Conservation (phyloP, 1,284 basidiomycete genomes). For the Wallemia hederae region DNA sequence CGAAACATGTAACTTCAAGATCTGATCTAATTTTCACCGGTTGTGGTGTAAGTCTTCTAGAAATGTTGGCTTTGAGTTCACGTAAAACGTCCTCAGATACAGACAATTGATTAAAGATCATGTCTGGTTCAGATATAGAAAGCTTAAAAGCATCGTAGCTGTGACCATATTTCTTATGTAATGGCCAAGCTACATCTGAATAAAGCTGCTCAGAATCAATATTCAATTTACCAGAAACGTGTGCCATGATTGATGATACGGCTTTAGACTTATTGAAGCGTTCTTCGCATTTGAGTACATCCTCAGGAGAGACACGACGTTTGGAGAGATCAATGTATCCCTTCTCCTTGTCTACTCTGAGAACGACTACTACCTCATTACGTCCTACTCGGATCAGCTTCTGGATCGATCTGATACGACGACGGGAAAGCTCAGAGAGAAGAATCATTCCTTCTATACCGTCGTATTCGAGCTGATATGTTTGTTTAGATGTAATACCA, state of each 20-base stretch:
- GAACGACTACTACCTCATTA: conserved; percentile 94
- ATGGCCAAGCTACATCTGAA: conserved; percentile 73
- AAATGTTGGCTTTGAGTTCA: conserved; percentile 59
- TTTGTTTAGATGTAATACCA: neutral
- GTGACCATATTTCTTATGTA: conserved; percentile 75
- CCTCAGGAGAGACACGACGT: conserved; percentile 93
- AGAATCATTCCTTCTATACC: conserved; percentile 99
- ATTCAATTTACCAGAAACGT: conserved; percentile 62
- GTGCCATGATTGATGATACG: conserved; percentile 71
- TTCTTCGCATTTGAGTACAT: conserved; percentile 94
- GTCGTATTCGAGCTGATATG: conserved; percentile 69
- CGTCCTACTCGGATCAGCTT: conserved; percentile 91
- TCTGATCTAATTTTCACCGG: conserved; percentile 97
- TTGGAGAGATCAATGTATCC: conserved; percentile 99
- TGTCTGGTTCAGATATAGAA: conserved; percentile 59
- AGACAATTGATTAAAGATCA: conserved; percentile 45
- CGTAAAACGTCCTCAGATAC: conserved; percentile 29
- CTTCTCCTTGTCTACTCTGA: conserved; percentile 97
- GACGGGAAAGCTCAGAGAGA: conserved; percentile 77
- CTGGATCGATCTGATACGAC: conserved; percentile 92
- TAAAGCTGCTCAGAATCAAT: conserved; percentile 32
- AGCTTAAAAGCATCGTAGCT: conserved; percentile 96
- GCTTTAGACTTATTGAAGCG: conserved; percentile 93
- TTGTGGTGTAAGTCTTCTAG: conserved; percentile 81
- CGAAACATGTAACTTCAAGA: conserved; percentile 90